These are phyloP conservation scores for Calonectria henricotiae DNA, from an alignment of 2,329 filamentous ascomycete species.

Conservation along the genomic window DNA sequence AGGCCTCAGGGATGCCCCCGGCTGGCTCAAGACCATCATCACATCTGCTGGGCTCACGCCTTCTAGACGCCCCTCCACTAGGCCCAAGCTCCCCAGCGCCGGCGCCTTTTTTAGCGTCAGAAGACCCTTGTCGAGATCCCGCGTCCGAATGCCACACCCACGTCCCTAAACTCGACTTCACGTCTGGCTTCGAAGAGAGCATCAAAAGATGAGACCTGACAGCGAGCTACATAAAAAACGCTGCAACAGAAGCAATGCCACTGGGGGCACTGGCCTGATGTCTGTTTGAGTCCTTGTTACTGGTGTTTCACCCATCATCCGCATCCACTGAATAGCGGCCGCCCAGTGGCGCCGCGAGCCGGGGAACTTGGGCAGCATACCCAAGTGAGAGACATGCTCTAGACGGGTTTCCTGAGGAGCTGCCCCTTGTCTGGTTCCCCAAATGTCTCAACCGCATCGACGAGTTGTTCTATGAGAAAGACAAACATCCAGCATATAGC, in stretches of 20 bases:
- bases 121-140: slow-evolving; percentile 54
- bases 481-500: slow-evolving; percentile 39
- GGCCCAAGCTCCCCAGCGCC: slow-evolving; percentile 47
- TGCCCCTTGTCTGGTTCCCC: slow-evolving; percentile 39
- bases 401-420: slow-evolving; percentile 35
- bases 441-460: slow-evolving; percentile 49
- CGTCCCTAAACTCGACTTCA: slow-evolving; percentile 52
- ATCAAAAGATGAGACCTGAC: slow-evolving; percentile 39
- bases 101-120: slow-evolving; percentile 52
- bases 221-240: slow-evolving; percentile 10
- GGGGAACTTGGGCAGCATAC: slow-evolving; percentile 32
- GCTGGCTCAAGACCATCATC: slow-evolving; percentile 38
- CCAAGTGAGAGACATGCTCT: slow-evolving; percentile 34
- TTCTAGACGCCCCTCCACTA: slow-evolving; percentile 49
- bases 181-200: slow-evolving; percentile 42
- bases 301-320: slow-evolving; percentile 27
- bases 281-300: slow-evolving; percentile 12
- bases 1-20: slow-evolving; percentile 49
- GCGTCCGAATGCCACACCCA: slow-evolving; percentile 54
- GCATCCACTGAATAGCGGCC: slow-evolving; percentile 30
- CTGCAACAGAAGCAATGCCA: slow-evolving; percentile 21
- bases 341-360: slow-evolving; percentile 33
- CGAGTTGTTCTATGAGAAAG: slow-evolving; percentile 48
- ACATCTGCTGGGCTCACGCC: slow-evolving; percentile 30
- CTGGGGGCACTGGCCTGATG: slow-evolving; percentile 20